A percentile compares a stretch with the other conserved stretches of the same genome.
phyloP scores from a whole-genome alignment of 345 rosid species.

The Eutrema japonicum region DNA sequence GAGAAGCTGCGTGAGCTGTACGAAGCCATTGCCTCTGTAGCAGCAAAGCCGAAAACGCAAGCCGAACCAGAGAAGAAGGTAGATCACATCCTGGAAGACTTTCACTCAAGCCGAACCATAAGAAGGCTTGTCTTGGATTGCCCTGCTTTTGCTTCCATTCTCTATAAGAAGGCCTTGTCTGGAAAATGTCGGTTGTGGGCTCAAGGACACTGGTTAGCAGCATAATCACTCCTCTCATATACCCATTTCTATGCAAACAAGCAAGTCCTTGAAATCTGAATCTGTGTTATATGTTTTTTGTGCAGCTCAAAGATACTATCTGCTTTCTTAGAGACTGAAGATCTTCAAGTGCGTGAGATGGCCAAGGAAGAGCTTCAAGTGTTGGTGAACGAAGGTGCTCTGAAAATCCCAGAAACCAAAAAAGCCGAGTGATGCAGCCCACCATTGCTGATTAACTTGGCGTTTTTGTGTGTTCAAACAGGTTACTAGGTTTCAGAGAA shows the following conservation, averaged over 20 bases:
- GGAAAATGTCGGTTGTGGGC: slow-evolving; percentile 73
- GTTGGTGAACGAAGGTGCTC: slow-evolving; percentile 59
- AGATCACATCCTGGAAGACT: slow-evolving; percentile 74
- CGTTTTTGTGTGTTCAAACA: neutral
- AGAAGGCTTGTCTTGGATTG: slow-evolving; percentile 74
- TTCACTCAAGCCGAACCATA: slow-evolving; percentile 81
- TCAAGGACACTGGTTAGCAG: slow-evolving; percentile 84
- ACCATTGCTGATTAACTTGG: slow-evolving; percentile 22
- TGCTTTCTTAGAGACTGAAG: slow-evolving; percentile 71
- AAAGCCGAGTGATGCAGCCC: slow-evolving; percentile 37
- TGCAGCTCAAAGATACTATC: slow-evolving; percentile 76
- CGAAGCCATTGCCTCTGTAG: slow-evolving; percentile 70
- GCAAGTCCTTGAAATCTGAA: slow-evolving; percentile 3
- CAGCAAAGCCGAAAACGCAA: slow-evolving; percentile 61
- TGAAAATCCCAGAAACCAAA: slow-evolving; percentile 56
- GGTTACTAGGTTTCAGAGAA: slow-evolving; percentile 11
- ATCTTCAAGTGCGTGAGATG: slow-evolving; percentile 53
- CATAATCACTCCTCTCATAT: neutral
- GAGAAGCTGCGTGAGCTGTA: slow-evolving; percentile 64
- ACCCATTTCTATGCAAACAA: slow-evolving; percentile 1
- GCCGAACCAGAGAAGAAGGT: slow-evolving; percentile 37
- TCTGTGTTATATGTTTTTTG: slow-evolving; percentile 20
- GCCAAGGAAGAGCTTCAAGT: slow-evolving; percentile 71
- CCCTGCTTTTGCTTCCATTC: slow-evolving; percentile 65
- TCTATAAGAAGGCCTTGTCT: slow-evolving; percentile 75